Percentiles rank a stretch among this genome's conserved stretches.
Evolutionary conservation across 2,329 filamentous ascomycete genomes (phyloP).

Genomic region (Aureobasidium vineae): DNA sequence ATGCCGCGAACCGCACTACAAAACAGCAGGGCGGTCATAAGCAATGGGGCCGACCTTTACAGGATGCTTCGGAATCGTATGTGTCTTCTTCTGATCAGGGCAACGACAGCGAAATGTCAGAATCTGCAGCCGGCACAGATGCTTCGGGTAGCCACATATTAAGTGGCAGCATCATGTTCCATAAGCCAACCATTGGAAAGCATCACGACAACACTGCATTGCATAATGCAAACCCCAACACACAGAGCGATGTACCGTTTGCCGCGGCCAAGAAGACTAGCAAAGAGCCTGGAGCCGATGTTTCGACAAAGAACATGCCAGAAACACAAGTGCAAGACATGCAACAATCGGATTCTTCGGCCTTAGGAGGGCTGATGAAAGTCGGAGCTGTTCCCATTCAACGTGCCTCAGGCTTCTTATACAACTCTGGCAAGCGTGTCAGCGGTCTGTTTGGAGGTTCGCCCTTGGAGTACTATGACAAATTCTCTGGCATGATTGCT

Average conservation of each 20-base stretch:
- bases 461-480: constrained; percentile 94
- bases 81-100: constrained; percentile 39
- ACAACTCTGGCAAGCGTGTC: constrained; percentile 75
- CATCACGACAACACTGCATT: constrained; percentile 28
- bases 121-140: constrained; percentile 68
- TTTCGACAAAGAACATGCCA: neutral
- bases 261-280: constrained; percentile 27
- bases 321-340: neutral
- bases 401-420: constrained; percentile 80
- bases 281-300: constrained; percentile 30
- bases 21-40: neutral
- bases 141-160: constrained; percentile 91
- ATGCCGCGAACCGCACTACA: neutral
- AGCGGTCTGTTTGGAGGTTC: constrained; percentile 61
- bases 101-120: constrained; percentile 27
- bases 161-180: constrained; percentile 82
- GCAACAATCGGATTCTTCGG: constrained; percentile 42
- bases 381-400: constrained; percentile 61
- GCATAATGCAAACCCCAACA: neutral
- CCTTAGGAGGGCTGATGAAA: constrained; percentile 58
- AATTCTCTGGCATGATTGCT: constrained; percentile 96
- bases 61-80: constrained; percentile 71
- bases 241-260: neutral
- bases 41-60: constrained; percentile 38
- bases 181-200: constrained; percentile 64